phyloP scores from a whole-genome alignment of 2,329 filamentous ascomycete species.

The Beauveria sp. region DNA sequence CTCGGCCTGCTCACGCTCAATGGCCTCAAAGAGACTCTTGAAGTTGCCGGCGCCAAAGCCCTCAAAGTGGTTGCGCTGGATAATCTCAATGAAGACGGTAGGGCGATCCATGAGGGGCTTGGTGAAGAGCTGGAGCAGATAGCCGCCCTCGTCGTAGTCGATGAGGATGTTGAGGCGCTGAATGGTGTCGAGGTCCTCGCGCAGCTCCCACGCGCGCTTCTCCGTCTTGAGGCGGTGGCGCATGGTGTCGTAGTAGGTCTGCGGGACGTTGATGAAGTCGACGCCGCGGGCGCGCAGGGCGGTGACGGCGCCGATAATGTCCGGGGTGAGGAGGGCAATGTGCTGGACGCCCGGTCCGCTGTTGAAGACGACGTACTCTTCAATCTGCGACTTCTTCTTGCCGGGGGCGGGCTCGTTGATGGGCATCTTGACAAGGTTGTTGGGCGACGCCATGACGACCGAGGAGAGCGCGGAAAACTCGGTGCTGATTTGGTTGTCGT shows the following conservation, averaged over 20 bases:
- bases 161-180: slow-evolving; percentile 79
- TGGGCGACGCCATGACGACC: slow-evolving; percentile 82
- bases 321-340: slow-evolving; percentile 73
- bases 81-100: slow-evolving; percentile 94
- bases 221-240: slow-evolving; percentile 61
- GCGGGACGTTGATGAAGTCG: slow-evolving; percentile 84
- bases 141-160: slow-evolving; percentile 90
- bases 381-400: slow-evolving; percentile 89
- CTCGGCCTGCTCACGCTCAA: slow-evolving; percentile 84
- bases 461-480: slow-evolving; percentile 84
- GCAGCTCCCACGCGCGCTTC: slow-evolving; percentile 52
- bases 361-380: slow-evolving; percentile 89
- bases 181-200: slow-evolving; percentile 73
- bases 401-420: slow-evolving; percentile 93
- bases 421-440: slow-evolving; percentile 91
- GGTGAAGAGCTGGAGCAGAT: slow-evolving; percentile 69
- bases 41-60: slow-evolving; percentile 96
- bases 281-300: slow-evolving; percentile 80
- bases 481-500: slow-evolving; percentile 87
- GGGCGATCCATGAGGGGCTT: slow-evolving; percentile 91
- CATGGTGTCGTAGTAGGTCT: slow-evolving; percentile 80
- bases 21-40: slow-evolving; percentile 89
- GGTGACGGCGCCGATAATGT: slow-evolving; percentile 72
- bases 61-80: slow-evolving; percentile 82
- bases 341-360: slow-evolving; percentile 86